phyloP scores from a whole-genome alignment of 805 yeast genomes.

The Yamadazyma endophytica region DNA sequence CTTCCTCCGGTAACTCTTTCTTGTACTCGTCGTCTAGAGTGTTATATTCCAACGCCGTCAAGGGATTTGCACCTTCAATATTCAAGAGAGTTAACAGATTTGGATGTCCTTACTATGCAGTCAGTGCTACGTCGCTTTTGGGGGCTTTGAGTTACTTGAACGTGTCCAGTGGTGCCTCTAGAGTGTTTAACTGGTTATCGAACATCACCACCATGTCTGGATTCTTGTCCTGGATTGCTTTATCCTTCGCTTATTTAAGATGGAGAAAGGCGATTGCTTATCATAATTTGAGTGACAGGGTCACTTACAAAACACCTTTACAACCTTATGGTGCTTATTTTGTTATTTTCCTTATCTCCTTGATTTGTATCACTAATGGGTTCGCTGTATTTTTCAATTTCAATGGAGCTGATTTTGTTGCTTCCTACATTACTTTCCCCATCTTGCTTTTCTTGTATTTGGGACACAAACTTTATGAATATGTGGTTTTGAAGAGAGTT shows the following conservation, averaged over 20 bases:
- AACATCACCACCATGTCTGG: slow-evolving; percentile 66
- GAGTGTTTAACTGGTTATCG: slow-evolving; percentile 61
- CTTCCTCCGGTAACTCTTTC: slow-evolving; percentile 42
- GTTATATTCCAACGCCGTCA: slow-evolving; percentile 34
- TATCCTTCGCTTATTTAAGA: slow-evolving; percentile 51
- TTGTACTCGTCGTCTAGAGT: slow-evolving; percentile 41
- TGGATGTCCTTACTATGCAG: slow-evolving; percentile 42
- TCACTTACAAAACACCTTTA: slow-evolving; percentile 51
- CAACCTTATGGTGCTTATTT: slow-evolving; percentile 60
- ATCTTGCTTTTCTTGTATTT: slow-evolving; percentile 48
- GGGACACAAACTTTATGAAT: slow-evolving; percentile 52
- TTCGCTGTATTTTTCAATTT: slow-evolving; percentile 63
- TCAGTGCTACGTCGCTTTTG: slow-evolving; percentile 27
- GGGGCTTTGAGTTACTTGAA: slow-evolving; percentile 52
- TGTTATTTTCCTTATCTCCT: slow-evolving; percentile 43
- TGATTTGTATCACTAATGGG: slow-evolving; percentile 69
- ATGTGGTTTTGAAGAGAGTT: slow-evolving; percentile 18
- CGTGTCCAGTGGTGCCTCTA: slow-evolving; percentile 47
- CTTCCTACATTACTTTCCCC: slow-evolving; percentile 69
- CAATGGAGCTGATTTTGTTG: slow-evolving; percentile 56
- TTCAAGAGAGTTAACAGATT: slow-evolving; percentile 32
- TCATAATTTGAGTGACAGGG: slow-evolving; percentile 51
- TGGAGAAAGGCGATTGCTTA: slow-evolving; percentile 60
- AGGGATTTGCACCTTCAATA: slow-evolving; percentile 36
- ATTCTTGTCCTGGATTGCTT: slow-evolving; percentile 58